Base-by-base conservation (phyloP, 805 yeast species). In the Candida patagonica region DNA sequence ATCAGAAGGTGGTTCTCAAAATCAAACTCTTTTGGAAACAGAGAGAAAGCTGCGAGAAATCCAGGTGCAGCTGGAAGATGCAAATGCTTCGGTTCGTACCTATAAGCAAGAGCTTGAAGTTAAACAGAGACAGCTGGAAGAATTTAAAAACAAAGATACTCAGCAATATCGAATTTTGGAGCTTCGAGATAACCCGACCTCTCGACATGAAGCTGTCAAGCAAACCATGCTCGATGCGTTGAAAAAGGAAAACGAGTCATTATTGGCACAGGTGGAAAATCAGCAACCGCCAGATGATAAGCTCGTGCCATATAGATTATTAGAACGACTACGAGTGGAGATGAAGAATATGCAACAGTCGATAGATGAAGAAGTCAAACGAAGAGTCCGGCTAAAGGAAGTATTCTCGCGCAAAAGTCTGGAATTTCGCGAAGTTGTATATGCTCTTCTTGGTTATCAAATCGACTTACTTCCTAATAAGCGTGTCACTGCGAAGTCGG, bases 391-490 rank as follows among this genome's bases (percentile, higher is more conserved):
- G 21, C 54, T 70, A 15, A 71, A 65, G 46, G 74, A 78, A 46
- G 70, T 73, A 5, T 85, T 75, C 54, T 60, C 74, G 13, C 70
- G 71, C 37, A 81, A 82, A 54, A 76, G 89, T n/a, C 60, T 68
- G 24, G 88, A 83, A 52, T 78, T 83, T 38, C 63, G 85, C 26
- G 75, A 78, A 24, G 73, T 80, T 1, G 76, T 85, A 0, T 73
- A 77, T 40, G 66, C 78, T 4, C 67, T 80, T 22, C 67, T 87
- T 38, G 95, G 95, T 0, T 85, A 74, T 57, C 70, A 73, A 35
- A 61, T 86, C 19, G 94, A 83, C 53, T 78, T 84, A 47, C 58
- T 76, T 54, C 65, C 68, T 48, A 63, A 76, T 62, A 59, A 71
- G 55, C 63, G 74, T 64, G 65, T 80, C 51, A 65, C 80, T 59